Percentiles rank a stretch among this genome's conserved stretches.
These are phyloP conservation scores for Helicostylum pulchrum DNA, from an alignment of 192 early-diverging fungal species.

Conservation along the genomic window DNA sequence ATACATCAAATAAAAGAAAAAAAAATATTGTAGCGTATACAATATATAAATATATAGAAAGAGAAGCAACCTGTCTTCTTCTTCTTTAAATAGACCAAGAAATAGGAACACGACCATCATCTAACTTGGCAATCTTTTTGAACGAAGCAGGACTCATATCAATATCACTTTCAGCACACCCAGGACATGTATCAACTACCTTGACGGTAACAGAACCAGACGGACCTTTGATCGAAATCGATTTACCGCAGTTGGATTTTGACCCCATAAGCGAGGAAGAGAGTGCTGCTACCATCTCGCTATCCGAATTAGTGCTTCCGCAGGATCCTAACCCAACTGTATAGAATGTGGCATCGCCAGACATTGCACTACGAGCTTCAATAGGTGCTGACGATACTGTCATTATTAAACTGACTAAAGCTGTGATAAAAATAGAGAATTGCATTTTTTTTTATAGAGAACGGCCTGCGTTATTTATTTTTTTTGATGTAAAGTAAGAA, in stretches of 20 bases:
- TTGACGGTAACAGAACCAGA: conserved; percentile 32
- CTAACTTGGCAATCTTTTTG: conserved; percentile 19
- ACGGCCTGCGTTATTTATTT: conserved; percentile 11
- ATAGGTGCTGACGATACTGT: neutral
- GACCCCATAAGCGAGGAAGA: conserved; percentile 20
- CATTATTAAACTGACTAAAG: neutral
- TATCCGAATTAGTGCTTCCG: conserved; percentile 20
- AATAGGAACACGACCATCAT: conserved; percentile 17
- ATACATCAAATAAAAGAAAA: too few species aligned
- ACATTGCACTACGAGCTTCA: neutral
- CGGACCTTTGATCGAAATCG: conserved; percentile 32
- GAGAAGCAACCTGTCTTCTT: too few species aligned
- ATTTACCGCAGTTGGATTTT: conserved; percentile 33
- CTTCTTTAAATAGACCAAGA: conserved; percentile 18
- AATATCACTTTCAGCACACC: conserved; percentile 31
- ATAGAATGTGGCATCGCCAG: conserved; percentile 32
- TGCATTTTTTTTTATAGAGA: neutral
- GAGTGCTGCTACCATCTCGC: conserved; percentile 27
- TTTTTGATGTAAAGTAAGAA: neutral
- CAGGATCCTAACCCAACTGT: conserved; percentile 28
- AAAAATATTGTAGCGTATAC: too few species aligned
- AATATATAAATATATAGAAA: too few species aligned
- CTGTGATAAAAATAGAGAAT: conserved; percentile 6
- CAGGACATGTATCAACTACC: conserved; percentile 47
- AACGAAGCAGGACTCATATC: conserved; percentile 31